phyloP scores from a whole-genome alignment of 257 asterid genomes.

The Agastache rugosa region DNA sequence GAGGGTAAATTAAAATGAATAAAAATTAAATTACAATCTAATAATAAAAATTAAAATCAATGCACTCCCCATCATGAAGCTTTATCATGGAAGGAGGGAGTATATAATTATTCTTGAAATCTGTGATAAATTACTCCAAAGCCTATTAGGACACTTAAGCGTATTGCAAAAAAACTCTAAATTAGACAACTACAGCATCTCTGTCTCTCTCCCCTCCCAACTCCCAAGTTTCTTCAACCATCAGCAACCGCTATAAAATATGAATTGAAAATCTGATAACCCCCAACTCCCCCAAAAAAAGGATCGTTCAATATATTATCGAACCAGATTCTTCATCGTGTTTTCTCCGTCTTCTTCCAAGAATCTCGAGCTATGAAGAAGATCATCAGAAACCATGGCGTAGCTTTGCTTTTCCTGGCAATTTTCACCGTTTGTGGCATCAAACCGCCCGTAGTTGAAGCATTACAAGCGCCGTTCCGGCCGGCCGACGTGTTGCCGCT shows the following conservation, averaged over 20 bases:
- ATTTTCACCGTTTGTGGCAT: slow-evolving; percentile 38
- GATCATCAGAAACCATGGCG: slow-evolving; percentile 34
- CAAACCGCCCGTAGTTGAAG: slow-evolving; percentile 35
- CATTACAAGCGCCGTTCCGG: slow-evolving; percentile 55
- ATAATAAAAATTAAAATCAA: too few species aligned
- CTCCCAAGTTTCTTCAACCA: not conserved
- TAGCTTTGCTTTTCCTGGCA: slow-evolving; percentile 32
- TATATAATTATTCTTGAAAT: too few species aligned
- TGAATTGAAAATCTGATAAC: not conserved
- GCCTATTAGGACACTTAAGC: too few species aligned
- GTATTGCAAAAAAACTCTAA: too few species aligned
- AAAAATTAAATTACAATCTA: too few species aligned
- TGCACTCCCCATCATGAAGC: too few species aligned
- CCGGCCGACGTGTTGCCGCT: slow-evolving; percentile 67
- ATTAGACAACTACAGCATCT: not conserved
- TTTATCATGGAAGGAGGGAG: too few species aligned
- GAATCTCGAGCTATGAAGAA: slow-evolving; percentile 39
- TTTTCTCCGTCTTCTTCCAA: not conserved
- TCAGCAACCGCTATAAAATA: slow-evolving; percentile 21
- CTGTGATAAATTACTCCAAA: too few species aligned
- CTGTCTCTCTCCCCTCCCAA: not conserved
- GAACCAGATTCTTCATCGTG: not conserved
- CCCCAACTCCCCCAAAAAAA: not conserved
- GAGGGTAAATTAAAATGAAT: too few species aligned
- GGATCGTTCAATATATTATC: not conserved